phyloP scores from a whole-genome alignment of 23 red algal genomes.

The Rhodosorus marinus region DNA sequence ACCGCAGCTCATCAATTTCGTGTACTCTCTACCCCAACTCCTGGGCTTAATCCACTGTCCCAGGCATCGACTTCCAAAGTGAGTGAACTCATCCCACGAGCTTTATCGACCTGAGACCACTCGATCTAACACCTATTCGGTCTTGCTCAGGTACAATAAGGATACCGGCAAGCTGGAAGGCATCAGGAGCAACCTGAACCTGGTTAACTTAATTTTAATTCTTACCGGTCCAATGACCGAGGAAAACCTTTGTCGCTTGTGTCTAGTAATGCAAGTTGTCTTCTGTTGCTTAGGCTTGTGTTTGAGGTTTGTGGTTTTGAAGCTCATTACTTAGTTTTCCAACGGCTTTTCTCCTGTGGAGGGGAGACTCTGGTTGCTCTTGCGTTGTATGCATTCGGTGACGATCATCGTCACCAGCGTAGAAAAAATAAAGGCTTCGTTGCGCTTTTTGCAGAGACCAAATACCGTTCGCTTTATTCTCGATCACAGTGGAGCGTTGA shows the following conservation, averaged over 20 bases:
- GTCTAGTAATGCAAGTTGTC: slow-evolving; percentile 47
- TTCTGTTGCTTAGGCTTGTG: slow-evolving; percentile 49
- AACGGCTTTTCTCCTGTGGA: too few relatives aligned
- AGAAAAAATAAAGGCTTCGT: too few relatives aligned
- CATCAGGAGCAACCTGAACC: slow-evolving; percentile 53
- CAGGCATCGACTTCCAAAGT: slow-evolving; percentile 81
- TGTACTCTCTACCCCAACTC: slow-evolving; percentile 87
- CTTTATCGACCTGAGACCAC: neutral
- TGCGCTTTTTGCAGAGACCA: too few relatives aligned
- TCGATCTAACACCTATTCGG: too few relatives aligned
- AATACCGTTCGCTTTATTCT: too few relatives aligned
- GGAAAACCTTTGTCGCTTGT: slow-evolving; percentile 46
- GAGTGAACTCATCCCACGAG: too few relatives aligned
- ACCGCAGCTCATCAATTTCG: slow-evolving; percentile 95
- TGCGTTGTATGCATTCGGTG: too few relatives aligned
- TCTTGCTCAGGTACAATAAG: too few relatives aligned
- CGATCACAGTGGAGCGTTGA: too few relatives aligned
- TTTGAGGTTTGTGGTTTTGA: slow-evolving; percentile 4
- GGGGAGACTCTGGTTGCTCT: too few relatives aligned
- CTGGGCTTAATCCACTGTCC: slow-evolving; percentile 87
- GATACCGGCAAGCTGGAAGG: slow-evolving; percentile 68
- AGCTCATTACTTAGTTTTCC: slow-evolving; percentile 1
- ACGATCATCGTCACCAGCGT: too few relatives aligned
- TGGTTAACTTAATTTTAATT: slow-evolving; percentile 71
- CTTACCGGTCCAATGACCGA: slow-evolving; percentile 77